Evolutionary conservation across 2,329 filamentous ascomycete genomes (phyloP), one percentile per base, ranked within the genome.

Genomic region (Calonectria honghensis): DNA sequence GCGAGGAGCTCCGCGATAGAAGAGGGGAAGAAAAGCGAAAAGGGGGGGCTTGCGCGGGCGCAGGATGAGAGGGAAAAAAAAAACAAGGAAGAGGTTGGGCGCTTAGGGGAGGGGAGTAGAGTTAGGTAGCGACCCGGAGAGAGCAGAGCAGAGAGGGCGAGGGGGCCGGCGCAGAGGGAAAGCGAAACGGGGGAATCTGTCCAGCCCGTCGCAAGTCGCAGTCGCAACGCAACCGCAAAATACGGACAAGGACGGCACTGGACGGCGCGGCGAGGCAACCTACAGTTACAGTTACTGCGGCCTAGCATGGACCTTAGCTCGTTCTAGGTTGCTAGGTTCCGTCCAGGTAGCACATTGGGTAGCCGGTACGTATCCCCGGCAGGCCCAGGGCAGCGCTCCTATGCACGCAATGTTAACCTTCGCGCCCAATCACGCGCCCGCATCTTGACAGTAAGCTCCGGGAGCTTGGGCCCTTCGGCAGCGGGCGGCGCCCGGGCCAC

Each of bases 381-480:
- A 24, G 16, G 52, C 18, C 52, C 52, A 35, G 52, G 57, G 57
- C 57, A 39, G 24, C 57, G 37, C 6, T 37, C 45, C 57, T 63
- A 70, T 64, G 63, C 52, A 50, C 29, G 63, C 61, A 59, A 59
- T 57, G 63, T 57, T 48, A 41, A 51, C 73, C 67, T 32, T 45
- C 69, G 76, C 70, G 66, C n/a, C 82, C 79, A 83, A 83, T 82
- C 76, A 77, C 39, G 41, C 50, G 45, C 35, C 39, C 54, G 68
- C 69, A 52, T 67, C 61, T 69, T 72, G 61, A 61, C 70, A 75
- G 68, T 77, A 80, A 83, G 80, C 81, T 83, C 76, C 78, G 77
- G 77, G 79, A 82, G 81, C 80, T 83, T 82, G 80, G 81, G 81
- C 81, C 67, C 80, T 79, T 75, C 76, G 75, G 79, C 75, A 81